These are phyloP conservation scores for Leccinum griseonigrum DNA, from an alignment of 1,284 basidiomycete genomes.

Conservation along the genomic window DNA sequence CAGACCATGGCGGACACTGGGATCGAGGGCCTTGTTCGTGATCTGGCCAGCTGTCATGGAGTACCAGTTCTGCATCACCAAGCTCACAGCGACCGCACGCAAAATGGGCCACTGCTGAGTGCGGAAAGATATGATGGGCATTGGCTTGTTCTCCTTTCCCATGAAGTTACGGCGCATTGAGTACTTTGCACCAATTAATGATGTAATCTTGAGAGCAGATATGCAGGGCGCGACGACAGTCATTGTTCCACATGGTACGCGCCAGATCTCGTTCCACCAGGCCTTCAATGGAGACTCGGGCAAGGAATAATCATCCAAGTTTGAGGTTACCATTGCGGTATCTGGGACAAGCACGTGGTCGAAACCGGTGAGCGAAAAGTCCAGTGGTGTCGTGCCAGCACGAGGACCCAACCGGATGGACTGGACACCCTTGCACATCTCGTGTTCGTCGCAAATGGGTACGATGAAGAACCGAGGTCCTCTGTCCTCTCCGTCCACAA, in stretches of 20 bases:
- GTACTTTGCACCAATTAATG: slow-evolving; percentile 49
- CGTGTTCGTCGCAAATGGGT: slow-evolving; percentile 16
- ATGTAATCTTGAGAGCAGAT: slow-evolving; percentile 17
- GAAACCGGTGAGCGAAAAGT: slow-evolving; percentile 25
- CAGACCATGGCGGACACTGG: slow-evolving; percentile 17
- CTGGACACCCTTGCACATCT: slow-evolving; percentile 27
- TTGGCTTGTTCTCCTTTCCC: slow-evolving; percentile 36
- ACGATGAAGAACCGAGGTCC: slow-evolving; percentile 54
- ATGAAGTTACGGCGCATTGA: slow-evolving; percentile 47
- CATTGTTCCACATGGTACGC: slow-evolving; percentile 48
- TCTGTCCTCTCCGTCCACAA: slow-evolving; percentile 46
- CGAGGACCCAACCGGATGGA: slow-evolving; percentile 21
- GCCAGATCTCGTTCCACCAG: slow-evolving; percentile 53
- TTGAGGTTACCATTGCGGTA: slow-evolving; percentile 41
- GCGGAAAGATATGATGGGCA: slow-evolving; percentile 37
- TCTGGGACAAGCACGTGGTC: slow-evolving; percentile 19
- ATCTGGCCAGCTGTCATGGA: slow-evolving; percentile 34
- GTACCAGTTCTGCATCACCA: slow-evolving; percentile 48
- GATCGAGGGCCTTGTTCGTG: slow-evolving; percentile 37
- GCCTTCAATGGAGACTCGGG: slow-evolving; percentile 41
- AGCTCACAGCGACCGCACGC: slow-evolving; percentile 43
- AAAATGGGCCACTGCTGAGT: slow-evolving; percentile 54
- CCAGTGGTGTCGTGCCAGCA: slow-evolving; percentile 21
- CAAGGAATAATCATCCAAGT: slow-evolving; percentile 36
- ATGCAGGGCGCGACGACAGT: slow-evolving; percentile 48